These are phyloP conservation scores for Fusarium albosuccineum DNA, from an alignment of 2,329 filamentous ascomycete genomes.

Conservation along the genomic window DNA sequence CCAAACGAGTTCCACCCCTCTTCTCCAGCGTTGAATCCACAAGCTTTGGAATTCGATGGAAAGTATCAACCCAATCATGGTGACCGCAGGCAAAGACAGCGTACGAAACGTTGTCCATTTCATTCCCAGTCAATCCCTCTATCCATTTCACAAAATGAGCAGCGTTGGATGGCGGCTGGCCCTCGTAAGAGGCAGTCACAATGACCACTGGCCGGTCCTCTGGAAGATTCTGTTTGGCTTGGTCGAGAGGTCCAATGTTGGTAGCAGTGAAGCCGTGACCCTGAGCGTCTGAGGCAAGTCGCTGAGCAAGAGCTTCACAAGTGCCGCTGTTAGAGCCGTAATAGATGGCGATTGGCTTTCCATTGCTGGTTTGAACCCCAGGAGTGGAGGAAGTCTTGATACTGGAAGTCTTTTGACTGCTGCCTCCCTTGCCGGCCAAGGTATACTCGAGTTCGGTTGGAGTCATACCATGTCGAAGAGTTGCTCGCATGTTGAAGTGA, in stretches of 20 bases:
- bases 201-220: constrained; percentile 73
- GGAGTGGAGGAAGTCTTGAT: constrained; percentile 15
- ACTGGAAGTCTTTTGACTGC: constrained; percentile 17
- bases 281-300: constrained; percentile 70
- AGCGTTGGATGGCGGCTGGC: constrained; percentile 80
- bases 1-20: constrained; percentile 51
- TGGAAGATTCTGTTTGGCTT: constrained; percentile 70
- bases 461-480: constrained; percentile 62
- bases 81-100: constrained; percentile 78
- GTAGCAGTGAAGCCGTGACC: constrained; percentile 70
- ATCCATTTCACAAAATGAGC: constrained; percentile 77
- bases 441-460: constrained; percentile 61
- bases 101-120: constrained; percentile 69
- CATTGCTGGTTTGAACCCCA: constrained; percentile 19
- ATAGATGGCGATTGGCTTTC: constrained; percentile 71
- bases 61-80: constrained; percentile 71
- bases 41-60: constrained; percentile 74
- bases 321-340: constrained; percentile 83
- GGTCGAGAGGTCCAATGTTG: constrained; percentile 69
- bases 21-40: constrained; percentile 66
- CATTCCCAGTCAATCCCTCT: constrained; percentile 58
- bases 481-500: constrained; percentile 72
- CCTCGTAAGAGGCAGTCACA: constrained; percentile 80
- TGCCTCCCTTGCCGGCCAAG: constrained; percentile 47
- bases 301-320: constrained; percentile 76